Conservation (phyloP, 495 filamentous ascomycete species). For the Neurospora africana region DNA sequence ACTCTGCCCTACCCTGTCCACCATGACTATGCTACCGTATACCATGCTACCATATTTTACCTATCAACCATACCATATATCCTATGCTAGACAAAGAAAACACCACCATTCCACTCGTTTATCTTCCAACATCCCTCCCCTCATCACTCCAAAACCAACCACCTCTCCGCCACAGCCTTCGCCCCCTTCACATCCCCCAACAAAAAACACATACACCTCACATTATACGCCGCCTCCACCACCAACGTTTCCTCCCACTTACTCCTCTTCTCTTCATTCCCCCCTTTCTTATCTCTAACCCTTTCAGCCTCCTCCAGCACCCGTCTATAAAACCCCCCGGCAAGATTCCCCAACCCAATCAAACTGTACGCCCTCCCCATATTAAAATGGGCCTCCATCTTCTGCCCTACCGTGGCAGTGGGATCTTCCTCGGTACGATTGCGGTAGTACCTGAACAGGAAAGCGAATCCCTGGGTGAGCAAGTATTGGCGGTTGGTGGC, state of each 20-base stretch:
- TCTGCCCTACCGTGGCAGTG: slow-evolving; percentile 8
- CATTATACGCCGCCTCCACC: slow-evolving; percentile 64
- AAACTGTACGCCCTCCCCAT: slow-evolving; percentile 71
- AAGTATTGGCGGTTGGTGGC: slow-evolving; percentile 81
- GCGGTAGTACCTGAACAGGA: slow-evolving; percentile 68
- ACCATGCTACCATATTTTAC: not conserved
- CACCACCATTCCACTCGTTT: no score
- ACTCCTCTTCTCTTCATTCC: not conserved
- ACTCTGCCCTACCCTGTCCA: not conserved
- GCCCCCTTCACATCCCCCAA: slow-evolving; percentile 23
- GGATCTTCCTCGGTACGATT: slow-evolving; percentile 27
- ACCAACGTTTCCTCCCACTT: slow-evolving; percentile 49
- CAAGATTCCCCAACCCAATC: slow-evolving; percentile 68
- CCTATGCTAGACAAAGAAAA: not conserved
- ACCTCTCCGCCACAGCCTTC: slow-evolving; percentile 15
- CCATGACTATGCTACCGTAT: not conserved
- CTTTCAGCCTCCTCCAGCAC: slow-evolving; percentile 18
- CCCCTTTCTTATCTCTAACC: not conserved
- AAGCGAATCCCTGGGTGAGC: slow-evolving; percentile 71
- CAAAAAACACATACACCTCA: slow-evolving; percentile 42
- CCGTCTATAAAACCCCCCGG: slow-evolving; percentile 60
- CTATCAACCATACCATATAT: not conserved
- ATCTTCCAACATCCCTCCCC: not conserved
- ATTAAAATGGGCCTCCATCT: slow-evolving; percentile 76
- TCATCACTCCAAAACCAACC: slow-evolving; percentile 20